A percentile compares a stretch with the other conserved stretches of the same genome.
phyloP scores from a whole-genome alignment of 2,329 filamentous ascomycete genomes.

The Dactylellina leptospora region DNA sequence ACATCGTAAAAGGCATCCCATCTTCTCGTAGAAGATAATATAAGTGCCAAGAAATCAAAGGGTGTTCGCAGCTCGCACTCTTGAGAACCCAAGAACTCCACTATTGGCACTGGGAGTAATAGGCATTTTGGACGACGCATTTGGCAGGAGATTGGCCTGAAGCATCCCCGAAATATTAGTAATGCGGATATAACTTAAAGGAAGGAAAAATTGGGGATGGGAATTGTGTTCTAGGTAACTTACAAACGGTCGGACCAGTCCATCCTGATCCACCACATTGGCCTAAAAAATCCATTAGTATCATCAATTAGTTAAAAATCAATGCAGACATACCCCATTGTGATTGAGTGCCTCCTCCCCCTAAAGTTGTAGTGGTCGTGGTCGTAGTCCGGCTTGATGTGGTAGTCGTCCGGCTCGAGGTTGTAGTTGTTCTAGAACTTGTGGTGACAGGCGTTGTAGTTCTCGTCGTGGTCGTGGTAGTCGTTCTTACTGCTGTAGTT shows the following conservation, averaged over 20 bases:
- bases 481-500: conserved; percentile 5
- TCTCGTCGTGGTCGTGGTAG: conserved; percentile 11
- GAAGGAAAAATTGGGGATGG: conserved; percentile 1
- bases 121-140: conserved; percentile 6
- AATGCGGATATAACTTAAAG: not conserved
- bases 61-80: no score
- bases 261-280: conserved; percentile 56
- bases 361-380: conserved; percentile 13
- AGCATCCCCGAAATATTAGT: conserved; percentile 8
- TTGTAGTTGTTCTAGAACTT: not conserved
- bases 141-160: conserved; percentile 9
- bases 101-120: conserved; percentile 21
- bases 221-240: not conserved
- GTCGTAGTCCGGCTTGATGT: conserved; percentile 7
- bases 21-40: no score
- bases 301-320: conserved; percentile 6
- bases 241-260: conserved; percentile 54
- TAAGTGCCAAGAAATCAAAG: no score
- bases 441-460: no score
- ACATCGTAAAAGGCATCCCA: no score
- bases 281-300: conserved; percentile 54
- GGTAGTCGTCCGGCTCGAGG: conserved; percentile 3
- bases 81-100: no score
- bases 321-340: conserved; percentile 22
- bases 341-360: not conserved